Conservation (phyloP, 805 yeast genomes). For the Myxozyma lipomycoides region DNA sequence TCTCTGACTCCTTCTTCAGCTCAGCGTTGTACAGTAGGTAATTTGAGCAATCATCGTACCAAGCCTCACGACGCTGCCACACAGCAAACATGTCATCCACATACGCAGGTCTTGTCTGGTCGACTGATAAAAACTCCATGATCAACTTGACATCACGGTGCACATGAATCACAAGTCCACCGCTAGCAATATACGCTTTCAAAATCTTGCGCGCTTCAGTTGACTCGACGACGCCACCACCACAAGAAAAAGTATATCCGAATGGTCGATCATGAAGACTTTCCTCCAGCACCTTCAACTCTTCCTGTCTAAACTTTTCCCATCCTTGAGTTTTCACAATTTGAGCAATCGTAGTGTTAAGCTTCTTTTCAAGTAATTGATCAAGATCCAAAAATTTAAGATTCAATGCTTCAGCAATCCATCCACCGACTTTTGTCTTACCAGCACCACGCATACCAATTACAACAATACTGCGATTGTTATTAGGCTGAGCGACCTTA, state of each 20-base stretch:
- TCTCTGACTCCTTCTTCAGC: constrained; percentile 42
- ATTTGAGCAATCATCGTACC: constrained; percentile 79
- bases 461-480: constrained; percentile 27
- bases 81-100: constrained; percentile 74
- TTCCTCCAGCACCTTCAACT: constrained; percentile 53
- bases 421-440: constrained; percentile 76
- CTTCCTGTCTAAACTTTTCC: constrained; percentile 78
- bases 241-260: constrained; percentile 79
- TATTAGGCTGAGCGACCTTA: constrained; percentile 20
- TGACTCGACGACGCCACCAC: constrained; percentile 92
- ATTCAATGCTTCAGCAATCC: constrained; percentile 69
- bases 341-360: constrained; percentile 40
- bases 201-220: constrained; percentile 61
- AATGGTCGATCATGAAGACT: constrained; percentile 43
- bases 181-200: constrained; percentile 49
- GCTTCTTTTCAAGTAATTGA: constrained; percentile 55
- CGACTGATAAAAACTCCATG: constrained; percentile 65
- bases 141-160: constrained; percentile 85
- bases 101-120: constrained; percentile 84
- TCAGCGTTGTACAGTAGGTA: constrained; percentile 72
- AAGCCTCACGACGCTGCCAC: constrained; percentile 74
- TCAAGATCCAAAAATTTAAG: constrained; percentile 75
- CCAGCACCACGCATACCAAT: constrained; percentile 99
- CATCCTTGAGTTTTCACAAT: constrained; percentile 69
- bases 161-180: constrained; percentile 83